These are phyloP conservation scores for Zygoascus hellenicus DNA, from an alignment of 1,139 yeast species.

Conservation along the genomic window DNA sequence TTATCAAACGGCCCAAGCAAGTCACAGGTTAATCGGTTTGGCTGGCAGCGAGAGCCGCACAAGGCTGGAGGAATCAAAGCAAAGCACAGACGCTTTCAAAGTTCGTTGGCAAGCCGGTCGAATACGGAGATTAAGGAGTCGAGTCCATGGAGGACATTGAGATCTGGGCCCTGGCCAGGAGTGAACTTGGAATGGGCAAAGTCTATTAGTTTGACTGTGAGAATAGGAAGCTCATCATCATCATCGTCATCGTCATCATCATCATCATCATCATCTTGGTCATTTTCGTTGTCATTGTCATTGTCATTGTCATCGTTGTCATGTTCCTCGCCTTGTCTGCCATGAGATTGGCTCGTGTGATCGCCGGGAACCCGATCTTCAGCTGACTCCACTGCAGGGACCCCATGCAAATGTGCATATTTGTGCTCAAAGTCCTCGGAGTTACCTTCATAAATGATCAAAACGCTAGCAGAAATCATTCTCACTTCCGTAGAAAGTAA, in stretches of 20 bases:
- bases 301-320: constrained; percentile 25
- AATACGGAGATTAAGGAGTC: constrained; percentile 44
- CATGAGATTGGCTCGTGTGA: constrained; percentile 20
- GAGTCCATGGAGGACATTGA: constrained; percentile 60
- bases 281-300: constrained; percentile 27
- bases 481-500: constrained; percentile 57
- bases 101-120: background rate
- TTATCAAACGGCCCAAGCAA: too few species aligned
- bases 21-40: too few species aligned
- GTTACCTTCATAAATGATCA: constrained; percentile 73
- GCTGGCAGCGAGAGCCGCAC: too few species aligned
- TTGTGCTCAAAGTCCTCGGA: constrained; percentile 30
- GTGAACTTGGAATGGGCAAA: constrained; percentile 78
- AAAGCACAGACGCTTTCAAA: background rate
- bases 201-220: constrained; percentile 67
- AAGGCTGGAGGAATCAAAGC: background rate
- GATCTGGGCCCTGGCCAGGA: constrained; percentile 66
- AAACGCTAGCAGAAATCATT: constrained; percentile 66
- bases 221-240: constrained; percentile 34
- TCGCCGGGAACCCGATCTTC: too few species aligned
- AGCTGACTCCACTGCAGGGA: constrained; percentile 6
- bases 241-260: constrained; percentile 28
- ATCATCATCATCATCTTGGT: constrained; percentile 25
- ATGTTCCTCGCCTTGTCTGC: too few species aligned
- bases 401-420: constrained; percentile 9